Evolutionary conservation across 805 yeast species (phyloP), one percentile per base, ranked within the genome.

Genomic region (Ascoidea asiatica): DNA sequence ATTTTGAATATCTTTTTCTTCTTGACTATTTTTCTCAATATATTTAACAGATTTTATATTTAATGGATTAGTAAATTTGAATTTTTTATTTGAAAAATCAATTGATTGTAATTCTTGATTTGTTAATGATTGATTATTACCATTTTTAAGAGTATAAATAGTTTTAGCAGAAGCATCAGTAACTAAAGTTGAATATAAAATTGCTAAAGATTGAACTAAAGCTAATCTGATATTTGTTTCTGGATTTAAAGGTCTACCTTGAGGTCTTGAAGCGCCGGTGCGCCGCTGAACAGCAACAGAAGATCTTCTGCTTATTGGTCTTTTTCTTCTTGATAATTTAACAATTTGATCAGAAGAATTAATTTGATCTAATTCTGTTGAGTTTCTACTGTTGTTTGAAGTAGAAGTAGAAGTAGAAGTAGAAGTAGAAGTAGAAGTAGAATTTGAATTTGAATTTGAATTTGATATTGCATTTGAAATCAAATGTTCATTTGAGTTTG

Each of bases 181-280:
- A 1, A 62, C 65, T 38, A 74, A 53, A 21, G 66, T 63, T 35
- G 69, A 64, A 54, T 72, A 72, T 19, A 74, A 56, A 3, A 65
- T 56, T 4, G 67, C 57, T 39, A 74, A 51, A 23, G 70, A 64
- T 5, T 73, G 69, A 4, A 69, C 69, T 42, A 69, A 48, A 0
- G 77, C 65, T n/a, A 74, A 54, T 41, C 74, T 64, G 2, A 74
- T 67, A 45, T 67, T 64, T 4, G 76, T 64, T 18, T 73, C 75
- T 2, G 77, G 74, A 36, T 75, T 74, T 19, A 74, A 55, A 11
- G 75, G 73, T 23, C 67, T 52, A 5, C 67, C 67, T 40, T 62
- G 65, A 15, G 60, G 53, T 38, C 55, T 54, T 42, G 57, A 44
- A 2, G 47, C 44, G 15, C 48, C 36, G 13, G 51, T 48, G 29